phyloP scores from a whole-genome alignment of 331 rosid genomes.

The Telfairia occidentalis region DNA sequence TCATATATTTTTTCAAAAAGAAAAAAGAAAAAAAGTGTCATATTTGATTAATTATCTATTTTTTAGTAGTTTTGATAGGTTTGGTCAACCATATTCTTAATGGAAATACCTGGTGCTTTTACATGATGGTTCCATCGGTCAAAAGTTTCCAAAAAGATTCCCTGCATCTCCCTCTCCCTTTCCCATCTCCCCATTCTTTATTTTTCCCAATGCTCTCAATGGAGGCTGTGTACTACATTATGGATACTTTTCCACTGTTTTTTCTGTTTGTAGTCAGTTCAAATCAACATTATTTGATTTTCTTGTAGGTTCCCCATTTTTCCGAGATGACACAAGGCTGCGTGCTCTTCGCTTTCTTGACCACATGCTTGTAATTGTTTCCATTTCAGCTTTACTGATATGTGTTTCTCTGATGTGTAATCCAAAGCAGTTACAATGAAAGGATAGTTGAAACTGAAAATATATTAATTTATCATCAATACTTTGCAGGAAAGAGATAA shows the following conservation, averaged over 20 bases:
- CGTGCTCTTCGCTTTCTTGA: conserved; percentile 99
- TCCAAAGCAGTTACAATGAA: conserved; percentile 11
- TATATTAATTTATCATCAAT: conserved; percentile 4
- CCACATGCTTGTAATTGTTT: conserved; percentile 89
- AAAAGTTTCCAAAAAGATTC: neutral
- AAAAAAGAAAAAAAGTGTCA: neutral
- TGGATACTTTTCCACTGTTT: neutral
- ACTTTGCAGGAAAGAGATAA: conserved; percentile 88
- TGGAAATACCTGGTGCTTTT: neutral
- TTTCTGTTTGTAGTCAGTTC: neutral
- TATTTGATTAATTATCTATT: neutral
- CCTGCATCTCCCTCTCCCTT: neutral
- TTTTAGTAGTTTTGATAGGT: neutral
- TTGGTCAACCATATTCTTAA: neutral
- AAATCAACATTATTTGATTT: neutral
- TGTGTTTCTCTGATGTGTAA: conserved; percentile 5
- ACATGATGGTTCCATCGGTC: neutral
- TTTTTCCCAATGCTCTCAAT: neutral
- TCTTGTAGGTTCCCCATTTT: conserved; percentile 79
- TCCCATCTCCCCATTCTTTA: neutral
- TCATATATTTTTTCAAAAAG: too few relatives aligned
- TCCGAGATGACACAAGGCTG: conserved; percentile 85
- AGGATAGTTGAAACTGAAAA: conserved; percentile 13
- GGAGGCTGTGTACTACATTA: neutral
- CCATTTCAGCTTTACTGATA: conserved; percentile 21